Percentiles rank a stretch among this genome's conserved stretches.
phyloP scores from a whole-genome alignment of 495 filamentous ascomycete species.

The Amniculicola lignicola region DNA sequence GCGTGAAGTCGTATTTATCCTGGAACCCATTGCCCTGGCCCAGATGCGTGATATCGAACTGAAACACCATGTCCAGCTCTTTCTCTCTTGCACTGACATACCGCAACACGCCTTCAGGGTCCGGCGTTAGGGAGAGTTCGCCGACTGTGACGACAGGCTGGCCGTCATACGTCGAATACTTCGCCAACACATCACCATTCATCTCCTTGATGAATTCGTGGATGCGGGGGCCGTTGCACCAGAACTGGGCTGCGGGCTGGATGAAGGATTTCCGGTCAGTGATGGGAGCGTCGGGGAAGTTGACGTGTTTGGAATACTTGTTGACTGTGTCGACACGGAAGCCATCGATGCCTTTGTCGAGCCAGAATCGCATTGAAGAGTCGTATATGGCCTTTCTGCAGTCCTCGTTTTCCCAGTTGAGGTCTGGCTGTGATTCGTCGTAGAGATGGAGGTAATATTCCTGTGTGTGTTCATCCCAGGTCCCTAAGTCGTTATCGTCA shows the following conservation, averaged over 20 bases:
- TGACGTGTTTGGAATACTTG: conserved; percentile 35
- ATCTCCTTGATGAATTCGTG: conserved; percentile 41
- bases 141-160: conserved; percentile 34
- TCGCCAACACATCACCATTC: conserved; percentile 23
- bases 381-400: conserved; percentile 35
- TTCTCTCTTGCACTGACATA: conserved; percentile 29
- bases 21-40: conserved; percentile 22
- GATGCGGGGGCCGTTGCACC: conserved; percentile 39
- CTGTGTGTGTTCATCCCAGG: conserved; percentile 38
- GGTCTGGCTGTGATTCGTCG: conserved; percentile 39
- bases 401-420: conserved; percentile 41
- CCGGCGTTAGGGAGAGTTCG: conserved; percentile 33
- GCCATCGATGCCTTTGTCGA: conserved; percentile 39
- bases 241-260: conserved; percentile 31
- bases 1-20: conserved; percentile 20
- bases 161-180: conserved; percentile 30
- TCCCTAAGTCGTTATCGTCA: conserved; percentile 25
- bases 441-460: conserved; percentile 44
- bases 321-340: conserved; percentile 43
- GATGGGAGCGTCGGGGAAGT: conserved; percentile 38
- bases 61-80: conserved; percentile 40
- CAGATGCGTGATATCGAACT: conserved; percentile 39
- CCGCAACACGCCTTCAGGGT: conserved; percentile 26
- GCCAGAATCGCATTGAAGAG: conserved; percentile 39
- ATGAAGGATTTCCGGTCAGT: conserved; percentile 18